These are phyloP conservation scores for Wakefieldia striispora DNA, from an alignment of 768 basidiomycete genomes.

Conservation along the genomic window DNA sequence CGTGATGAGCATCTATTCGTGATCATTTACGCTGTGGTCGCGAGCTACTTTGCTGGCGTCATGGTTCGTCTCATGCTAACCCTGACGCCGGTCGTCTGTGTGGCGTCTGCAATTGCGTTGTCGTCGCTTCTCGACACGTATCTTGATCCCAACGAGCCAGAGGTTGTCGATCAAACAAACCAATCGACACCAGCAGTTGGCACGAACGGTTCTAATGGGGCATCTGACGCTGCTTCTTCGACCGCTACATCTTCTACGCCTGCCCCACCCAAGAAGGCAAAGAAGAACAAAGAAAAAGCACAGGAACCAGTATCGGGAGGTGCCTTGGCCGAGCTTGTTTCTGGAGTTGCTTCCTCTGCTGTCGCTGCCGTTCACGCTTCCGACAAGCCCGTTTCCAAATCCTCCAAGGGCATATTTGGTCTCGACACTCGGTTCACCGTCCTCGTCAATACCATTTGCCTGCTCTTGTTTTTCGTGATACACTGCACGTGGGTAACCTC, in stretches of 20 bases:
- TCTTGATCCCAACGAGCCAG: slow-evolving; percentile 80
- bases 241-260: slow-evolving; percentile 31
- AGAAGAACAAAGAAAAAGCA: slow-evolving; percentile 51
- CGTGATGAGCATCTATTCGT: slow-evolving; percentile 98
- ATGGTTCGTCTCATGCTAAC: slow-evolving; percentile 99
- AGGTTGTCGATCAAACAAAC: slow-evolving; percentile 10
- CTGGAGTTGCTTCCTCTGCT: slow-evolving; percentile 37
- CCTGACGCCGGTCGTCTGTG: slow-evolving; percentile 95
- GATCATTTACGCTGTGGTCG: slow-evolving; percentile 94
- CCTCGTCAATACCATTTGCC: slow-evolving; percentile 66
- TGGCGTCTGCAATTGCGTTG: slow-evolving; percentile 86
- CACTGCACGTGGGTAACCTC: slow-evolving; percentile 98
- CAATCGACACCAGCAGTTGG: slow-evolving; percentile 2
- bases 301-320: slow-evolving; percentile 29
- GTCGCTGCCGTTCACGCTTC: slow-evolving; percentile 22
- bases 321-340: slow-evolving; percentile 41
- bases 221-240: slow-evolving; percentile 20
- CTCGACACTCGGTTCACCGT: slow-evolving; percentile 80
- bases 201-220: slow-evolving; percentile 10
- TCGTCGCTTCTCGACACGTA: slow-evolving; percentile 88
- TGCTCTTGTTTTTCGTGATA: slow-evolving; percentile 88
- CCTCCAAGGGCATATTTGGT: slow-evolving; percentile 70
- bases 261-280: slow-evolving; percentile 38
- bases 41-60: slow-evolving; percentile 98
- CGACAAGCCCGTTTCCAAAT: slow-evolving; percentile 6